Conservation (phyloP, 129 eudicot species). For the Flaveria bidentis region DNA sequence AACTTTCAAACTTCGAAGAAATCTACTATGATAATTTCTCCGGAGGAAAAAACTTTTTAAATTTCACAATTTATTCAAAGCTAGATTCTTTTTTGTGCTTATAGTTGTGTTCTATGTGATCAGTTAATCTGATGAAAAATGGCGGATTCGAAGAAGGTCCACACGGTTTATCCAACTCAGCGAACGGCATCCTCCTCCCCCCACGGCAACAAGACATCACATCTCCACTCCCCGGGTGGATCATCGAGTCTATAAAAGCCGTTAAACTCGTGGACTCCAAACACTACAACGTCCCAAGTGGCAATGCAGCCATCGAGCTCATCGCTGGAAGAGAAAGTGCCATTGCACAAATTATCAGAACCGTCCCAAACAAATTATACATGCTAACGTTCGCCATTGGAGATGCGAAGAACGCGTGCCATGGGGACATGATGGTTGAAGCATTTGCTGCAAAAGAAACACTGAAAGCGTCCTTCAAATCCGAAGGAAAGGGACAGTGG, state of each 20-base stretch:
- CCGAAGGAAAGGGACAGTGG: conserved; percentile 64
- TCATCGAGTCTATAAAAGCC: conserved; percentile 60
- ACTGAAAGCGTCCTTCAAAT: conserved; percentile 62
- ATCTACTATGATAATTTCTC: too few species aligned
- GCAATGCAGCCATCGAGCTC: conserved; percentile 55
- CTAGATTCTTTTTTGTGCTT: not conserved
- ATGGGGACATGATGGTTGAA: conserved; percentile 68
- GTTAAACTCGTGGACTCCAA: conserved; percentile 56
- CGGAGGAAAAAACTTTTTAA: too few species aligned
- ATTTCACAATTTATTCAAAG: too few species aligned
- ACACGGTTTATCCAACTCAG: conserved; percentile 43
- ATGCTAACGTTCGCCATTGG: conserved; percentile 49
- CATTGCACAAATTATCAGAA: conserved; percentile 50
- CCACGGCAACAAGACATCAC: conserved; percentile 50
- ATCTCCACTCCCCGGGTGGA: conserved; percentile 66
- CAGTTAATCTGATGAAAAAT: conserved; percentile 63
- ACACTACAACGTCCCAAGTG: conserved; percentile 55
- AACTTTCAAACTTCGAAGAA: too few species aligned
- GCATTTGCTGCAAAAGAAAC: conserved; percentile 56
- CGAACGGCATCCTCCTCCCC: conserved; percentile 61
- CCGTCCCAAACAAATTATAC: conserved; percentile 45
- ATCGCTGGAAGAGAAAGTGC: conserved; percentile 70
- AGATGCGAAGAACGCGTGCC: conserved; percentile 58
- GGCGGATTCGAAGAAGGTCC: conserved; percentile 76
- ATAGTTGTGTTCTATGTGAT: not conserved